These are phyloP conservation scores for Misopates orontium DNA, from an alignment of 257 asterid genomes.

Conservation along the genomic window DNA sequence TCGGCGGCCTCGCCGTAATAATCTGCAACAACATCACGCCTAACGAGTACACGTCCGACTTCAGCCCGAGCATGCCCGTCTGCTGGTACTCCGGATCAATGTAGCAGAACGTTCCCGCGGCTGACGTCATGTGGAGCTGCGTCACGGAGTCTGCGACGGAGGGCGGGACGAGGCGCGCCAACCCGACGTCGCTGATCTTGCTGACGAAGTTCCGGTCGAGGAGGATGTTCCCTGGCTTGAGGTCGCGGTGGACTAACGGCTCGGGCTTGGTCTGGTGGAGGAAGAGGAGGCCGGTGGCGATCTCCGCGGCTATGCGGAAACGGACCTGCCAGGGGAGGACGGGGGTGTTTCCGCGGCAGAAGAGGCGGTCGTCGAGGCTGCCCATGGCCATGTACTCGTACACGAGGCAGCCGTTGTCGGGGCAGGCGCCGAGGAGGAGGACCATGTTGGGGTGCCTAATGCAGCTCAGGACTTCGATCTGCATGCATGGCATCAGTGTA, in stretches of 20 bases:
- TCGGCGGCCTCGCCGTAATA: conserved; percentile 31
- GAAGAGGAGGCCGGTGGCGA: conserved; percentile 48
- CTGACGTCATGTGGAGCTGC: conserved; percentile 26
- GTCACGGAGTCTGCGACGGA: conserved; percentile 18
- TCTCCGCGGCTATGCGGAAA: conserved; percentile 47
- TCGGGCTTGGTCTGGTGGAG: conserved; percentile 50
- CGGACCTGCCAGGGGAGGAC: conserved; percentile 48
- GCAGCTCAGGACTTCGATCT: conserved; percentile 53
- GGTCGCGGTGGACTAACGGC: conserved; percentile 58
- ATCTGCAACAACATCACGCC: conserved; percentile 33
- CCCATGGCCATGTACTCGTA: conserved; percentile 62
- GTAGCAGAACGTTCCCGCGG: conserved; percentile 35
- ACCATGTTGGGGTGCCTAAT: conserved; percentile 63
- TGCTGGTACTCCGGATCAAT: conserved; percentile 35
- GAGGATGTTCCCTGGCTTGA: conserved; percentile 44
- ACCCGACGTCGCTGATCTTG: conserved; percentile 34
- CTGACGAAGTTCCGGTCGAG: conserved; percentile 28
- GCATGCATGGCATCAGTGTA: too few species aligned
- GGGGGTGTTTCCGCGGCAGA: conserved; percentile 33
- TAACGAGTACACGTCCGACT: conserved; percentile 30
- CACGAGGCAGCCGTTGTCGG: conserved; percentile 46
- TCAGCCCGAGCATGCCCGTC: conserved; percentile 31
- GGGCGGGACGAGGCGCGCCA: conserved; percentile 27
- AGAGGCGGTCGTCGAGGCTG: conserved; percentile 47
- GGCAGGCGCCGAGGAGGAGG: conserved; percentile 55